Conservation (phyloP, 805 yeast species). For the Metschnikowia borealis region DNA sequence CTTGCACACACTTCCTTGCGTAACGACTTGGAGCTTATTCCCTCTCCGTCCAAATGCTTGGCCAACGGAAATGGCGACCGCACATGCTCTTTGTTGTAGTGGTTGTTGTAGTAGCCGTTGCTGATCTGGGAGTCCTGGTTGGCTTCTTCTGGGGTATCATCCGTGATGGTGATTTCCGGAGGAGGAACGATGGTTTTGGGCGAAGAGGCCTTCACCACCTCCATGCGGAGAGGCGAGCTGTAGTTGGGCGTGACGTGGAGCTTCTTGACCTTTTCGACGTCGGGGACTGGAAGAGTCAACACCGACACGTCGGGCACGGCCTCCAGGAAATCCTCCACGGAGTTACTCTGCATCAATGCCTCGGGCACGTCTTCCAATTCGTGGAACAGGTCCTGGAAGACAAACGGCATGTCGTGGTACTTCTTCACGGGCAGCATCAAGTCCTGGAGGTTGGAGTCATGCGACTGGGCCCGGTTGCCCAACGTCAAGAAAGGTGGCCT, state of each 20-base stretch:
- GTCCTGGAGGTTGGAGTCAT: slow-evolving; percentile 38
- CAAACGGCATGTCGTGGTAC: slow-evolving; percentile 26
- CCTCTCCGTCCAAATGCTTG: slow-evolving; percentile 34
- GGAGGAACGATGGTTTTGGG: slow-evolving; percentile 3
- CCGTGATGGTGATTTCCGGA: slow-evolving; percentile 5
- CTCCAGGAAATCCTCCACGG: slow-evolving; percentile 6
- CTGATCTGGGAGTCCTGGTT: slow-evolving; percentile 4
- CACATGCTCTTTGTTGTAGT: slow-evolving; percentile 45
- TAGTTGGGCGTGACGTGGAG: slow-evolving; percentile 8
- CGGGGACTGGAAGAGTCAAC: not conserved
- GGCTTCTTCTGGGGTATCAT: slow-evolving; percentile 7
- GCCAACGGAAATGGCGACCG: slow-evolving; percentile 39
- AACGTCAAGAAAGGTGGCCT: slow-evolving; percentile 34
- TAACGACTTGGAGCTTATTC: slow-evolving; percentile 9
- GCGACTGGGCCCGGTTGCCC: slow-evolving; percentile 36
- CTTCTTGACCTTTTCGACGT: slow-evolving; percentile 4
- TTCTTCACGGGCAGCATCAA: slow-evolving; percentile 14
- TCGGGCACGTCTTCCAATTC: slow-evolving; percentile 42
- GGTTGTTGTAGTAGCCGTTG: slow-evolving; percentile 35
- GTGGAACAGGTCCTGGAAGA: slow-evolving; percentile 28
- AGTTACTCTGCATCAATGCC: slow-evolving; percentile 24
- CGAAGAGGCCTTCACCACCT: slow-evolving; percentile 7
- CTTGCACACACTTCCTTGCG: not conserved
- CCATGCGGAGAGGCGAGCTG: slow-evolving; percentile 16
- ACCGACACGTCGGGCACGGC: not conserved